Conservation (phyloP, 768 basidiomycete species). For the Boletus sp. region DNA sequence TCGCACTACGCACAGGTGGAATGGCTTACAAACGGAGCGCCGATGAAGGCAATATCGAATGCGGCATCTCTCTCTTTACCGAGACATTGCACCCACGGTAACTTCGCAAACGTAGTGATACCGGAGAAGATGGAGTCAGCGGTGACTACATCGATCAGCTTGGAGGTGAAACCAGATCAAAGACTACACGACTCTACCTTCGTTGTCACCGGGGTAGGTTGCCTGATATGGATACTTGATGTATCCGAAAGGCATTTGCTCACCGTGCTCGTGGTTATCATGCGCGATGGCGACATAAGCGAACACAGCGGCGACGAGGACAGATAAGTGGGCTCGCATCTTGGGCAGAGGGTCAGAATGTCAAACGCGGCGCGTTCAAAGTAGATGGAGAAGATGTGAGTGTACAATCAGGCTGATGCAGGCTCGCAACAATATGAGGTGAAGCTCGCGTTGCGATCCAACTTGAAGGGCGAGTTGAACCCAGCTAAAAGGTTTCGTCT, state of each 20-base stretch:
- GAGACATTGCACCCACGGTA: constrained; percentile 83
- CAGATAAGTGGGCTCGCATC: constrained; percentile 25
- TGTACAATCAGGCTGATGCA: not conserved
- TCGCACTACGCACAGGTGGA: not conserved
- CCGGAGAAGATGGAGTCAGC: constrained; percentile 81
- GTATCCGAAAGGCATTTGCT: constrained; percentile 66
- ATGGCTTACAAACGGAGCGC: constrained; percentile 68
- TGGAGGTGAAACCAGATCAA: not conserved
- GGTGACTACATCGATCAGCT: constrained; percentile 46
- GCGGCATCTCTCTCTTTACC: constrained; percentile 52
- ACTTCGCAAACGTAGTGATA: constrained; percentile 80
- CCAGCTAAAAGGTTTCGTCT: constrained; percentile 19
- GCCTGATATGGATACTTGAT: constrained; percentile 66
- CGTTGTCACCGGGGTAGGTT: constrained; percentile 50
- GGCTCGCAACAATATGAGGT: not conserved
- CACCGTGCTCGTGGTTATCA: constrained; percentile 41
- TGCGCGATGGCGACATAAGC: constrained; percentile 33
- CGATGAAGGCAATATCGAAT: constrained; percentile 83
- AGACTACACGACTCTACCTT: constrained; percentile 40
- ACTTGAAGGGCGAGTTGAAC: not conserved
- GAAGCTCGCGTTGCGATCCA: not conserved
- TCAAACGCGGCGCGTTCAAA: not conserved
- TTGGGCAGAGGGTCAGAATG: not conserved
- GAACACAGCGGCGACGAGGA: constrained; percentile 28
- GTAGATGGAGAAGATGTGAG: not conserved